A percentile compares a stretch with the other conserved stretches of the same genome.
phyloP scores from a whole-genome alignment of 257 asterid species.

The Gynochthodes officinalis region DNA sequence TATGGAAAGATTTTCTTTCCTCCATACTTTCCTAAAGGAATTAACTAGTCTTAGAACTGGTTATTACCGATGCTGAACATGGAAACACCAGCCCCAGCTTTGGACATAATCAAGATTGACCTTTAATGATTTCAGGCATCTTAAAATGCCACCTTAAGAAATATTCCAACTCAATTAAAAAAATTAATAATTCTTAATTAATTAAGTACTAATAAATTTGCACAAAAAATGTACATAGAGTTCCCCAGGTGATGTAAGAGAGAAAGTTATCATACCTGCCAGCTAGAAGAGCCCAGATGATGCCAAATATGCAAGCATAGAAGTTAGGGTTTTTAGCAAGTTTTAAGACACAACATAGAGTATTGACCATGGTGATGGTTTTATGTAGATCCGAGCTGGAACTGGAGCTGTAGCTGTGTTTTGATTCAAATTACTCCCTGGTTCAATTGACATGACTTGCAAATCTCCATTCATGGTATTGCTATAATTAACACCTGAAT shows the following conservation, averaged over 20 bases:
- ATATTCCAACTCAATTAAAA: too few species aligned
- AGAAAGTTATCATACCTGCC: constrained; percentile 33
- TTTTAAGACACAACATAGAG: constrained; percentile 37
- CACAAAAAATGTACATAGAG: too few species aligned
- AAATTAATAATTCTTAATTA: too few species aligned
- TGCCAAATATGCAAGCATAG: constrained; percentile 44
- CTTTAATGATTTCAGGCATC: constrained; percentile 55
- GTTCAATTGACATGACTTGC: neutral
- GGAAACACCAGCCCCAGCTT: constrained; percentile 55
- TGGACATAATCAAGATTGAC: constrained; percentile 53
- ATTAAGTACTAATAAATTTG: too few species aligned
- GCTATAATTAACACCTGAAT: neutral
- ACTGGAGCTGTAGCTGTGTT: neutral
- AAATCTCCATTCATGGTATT: neutral
- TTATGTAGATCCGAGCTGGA: neutral
- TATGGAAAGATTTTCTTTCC: neutral
- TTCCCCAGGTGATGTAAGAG: neutral
- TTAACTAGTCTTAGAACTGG: neutral
- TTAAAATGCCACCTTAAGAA: constrained; percentile 44
- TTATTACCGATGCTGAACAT: constrained; percentile 67
- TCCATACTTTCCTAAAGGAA: too few species aligned
- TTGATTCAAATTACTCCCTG: constrained; percentile 12
- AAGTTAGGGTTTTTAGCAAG: constrained; percentile 60
- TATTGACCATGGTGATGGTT: constrained; percentile 20
- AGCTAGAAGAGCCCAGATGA: constrained; percentile 57